phyloP scores from a whole-genome alignment of 371 early-diverging fungal species.

The Mortierella sp. region DNA sequence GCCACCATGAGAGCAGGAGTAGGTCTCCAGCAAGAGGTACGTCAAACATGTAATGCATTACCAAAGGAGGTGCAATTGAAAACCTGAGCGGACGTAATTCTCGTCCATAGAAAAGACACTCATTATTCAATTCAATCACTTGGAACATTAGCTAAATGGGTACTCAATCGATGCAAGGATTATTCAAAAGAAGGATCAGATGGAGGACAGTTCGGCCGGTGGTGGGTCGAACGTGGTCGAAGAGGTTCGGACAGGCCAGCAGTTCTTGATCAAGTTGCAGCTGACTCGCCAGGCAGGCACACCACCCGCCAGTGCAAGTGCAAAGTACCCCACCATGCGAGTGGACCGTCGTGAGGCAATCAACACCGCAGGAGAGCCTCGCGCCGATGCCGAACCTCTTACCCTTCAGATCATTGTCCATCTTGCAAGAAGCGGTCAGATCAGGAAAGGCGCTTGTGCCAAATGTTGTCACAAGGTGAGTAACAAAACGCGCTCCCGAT shows the following conservation, averaged over 20 bases:
- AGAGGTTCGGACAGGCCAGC: slow-evolving; percentile 53
- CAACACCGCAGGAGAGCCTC: slow-evolving; percentile 49
- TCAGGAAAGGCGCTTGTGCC: slow-evolving; percentile 50
- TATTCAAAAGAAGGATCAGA: slow-evolving; percentile 55
- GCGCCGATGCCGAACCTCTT: slow-evolving; percentile 31
- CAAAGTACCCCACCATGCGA: slow-evolving; percentile 47
- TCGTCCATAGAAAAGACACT: background rate
- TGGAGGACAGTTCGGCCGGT: slow-evolving; percentile 38
- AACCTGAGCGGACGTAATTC: background rate
- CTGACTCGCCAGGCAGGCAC: slow-evolving; percentile 20
- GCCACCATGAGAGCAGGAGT: background rate
- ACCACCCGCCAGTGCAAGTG: background rate
- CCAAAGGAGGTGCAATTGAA: no score
- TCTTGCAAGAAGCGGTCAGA: slow-evolving; percentile 46
- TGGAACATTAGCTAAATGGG: slow-evolving; percentile 6
- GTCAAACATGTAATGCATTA: no score
- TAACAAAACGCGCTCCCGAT: background rate
- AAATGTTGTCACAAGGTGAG: slow-evolving; percentile 57
- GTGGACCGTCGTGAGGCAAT: slow-evolving; percentile 52
- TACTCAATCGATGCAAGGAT: slow-evolving; percentile 49
- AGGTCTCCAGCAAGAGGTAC: background rate
- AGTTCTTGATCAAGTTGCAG: slow-evolving; percentile 51
- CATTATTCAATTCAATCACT: background rate
- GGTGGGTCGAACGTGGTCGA: slow-evolving; percentile 26
- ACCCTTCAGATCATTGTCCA: slow-evolving; percentile 50